phyloP scores from a whole-genome alignment of 257 asterid genomes.

The Solanum pennellii region DNA sequence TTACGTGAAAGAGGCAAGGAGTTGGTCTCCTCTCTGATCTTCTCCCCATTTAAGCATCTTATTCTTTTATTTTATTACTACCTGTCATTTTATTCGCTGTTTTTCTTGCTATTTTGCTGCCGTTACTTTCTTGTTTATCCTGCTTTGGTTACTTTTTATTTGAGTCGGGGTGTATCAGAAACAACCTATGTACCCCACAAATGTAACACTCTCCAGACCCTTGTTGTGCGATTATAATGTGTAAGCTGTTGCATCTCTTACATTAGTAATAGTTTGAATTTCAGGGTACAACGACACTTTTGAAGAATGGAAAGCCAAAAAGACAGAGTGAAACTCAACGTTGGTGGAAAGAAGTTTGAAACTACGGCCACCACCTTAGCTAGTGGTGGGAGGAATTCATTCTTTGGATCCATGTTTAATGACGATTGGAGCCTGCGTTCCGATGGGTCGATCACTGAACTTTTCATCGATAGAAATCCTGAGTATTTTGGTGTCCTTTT shows the following conservation, averaged over 20 bases:
- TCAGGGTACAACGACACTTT: not conserved
- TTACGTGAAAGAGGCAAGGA: not conserved
- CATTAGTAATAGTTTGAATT: not conserved
- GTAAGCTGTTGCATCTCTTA: not conserved
- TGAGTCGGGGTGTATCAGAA: not conserved
- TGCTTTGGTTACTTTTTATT: constrained; percentile 29
- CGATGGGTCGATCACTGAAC: constrained; percentile 27
- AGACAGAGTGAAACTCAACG: constrained; percentile 57
- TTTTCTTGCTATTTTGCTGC: not conserved
- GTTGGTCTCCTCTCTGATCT: not conserved
- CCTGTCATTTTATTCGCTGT: not conserved
- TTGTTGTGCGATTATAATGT: too few relatives aligned
- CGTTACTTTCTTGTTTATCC: not conserved
- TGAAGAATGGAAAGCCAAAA: constrained; percentile 59
- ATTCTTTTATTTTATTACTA: not conserved
- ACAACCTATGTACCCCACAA: not conserved
- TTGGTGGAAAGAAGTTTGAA: constrained; percentile 66
- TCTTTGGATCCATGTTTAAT: constrained; percentile 80
- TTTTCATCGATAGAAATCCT: constrained; percentile 76
- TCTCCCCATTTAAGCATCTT: not conserved
- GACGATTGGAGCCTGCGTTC: constrained; percentile 58
- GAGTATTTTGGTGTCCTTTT: constrained; percentile 68
- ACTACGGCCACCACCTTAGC: constrained; percentile 8
- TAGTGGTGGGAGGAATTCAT: constrained; percentile 64
- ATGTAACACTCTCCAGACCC: not conserved